These are phyloP conservation scores for Aspergillus pseudoglaucus DNA, from an alignment of 2,329 filamentous ascomycete genomes.

Conservation along the genomic window DNA sequence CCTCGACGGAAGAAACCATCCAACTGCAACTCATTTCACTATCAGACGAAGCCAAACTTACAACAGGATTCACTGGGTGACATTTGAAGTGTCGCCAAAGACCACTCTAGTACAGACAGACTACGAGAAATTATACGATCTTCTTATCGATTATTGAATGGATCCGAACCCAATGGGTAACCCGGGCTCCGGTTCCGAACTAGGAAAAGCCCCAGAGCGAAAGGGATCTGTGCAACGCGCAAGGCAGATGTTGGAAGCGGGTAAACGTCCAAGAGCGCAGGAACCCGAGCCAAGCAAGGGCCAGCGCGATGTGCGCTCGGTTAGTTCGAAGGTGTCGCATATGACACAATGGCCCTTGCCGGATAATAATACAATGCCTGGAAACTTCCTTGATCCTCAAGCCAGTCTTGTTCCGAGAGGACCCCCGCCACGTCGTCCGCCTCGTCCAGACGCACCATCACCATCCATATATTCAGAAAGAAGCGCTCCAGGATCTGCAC, in stretches of 20 bases:
- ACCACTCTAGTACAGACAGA: slow-evolving; percentile 1
- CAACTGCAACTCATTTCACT: slow-evolving; percentile 3
- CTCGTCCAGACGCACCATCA: slow-evolving; percentile 34
- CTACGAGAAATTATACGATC: not conserved
- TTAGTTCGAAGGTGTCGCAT: slow-evolving; percentile 22
- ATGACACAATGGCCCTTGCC: slow-evolving; percentile 43
- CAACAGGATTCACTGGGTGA: not conserved
- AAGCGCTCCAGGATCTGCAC: slow-evolving; percentile 19
- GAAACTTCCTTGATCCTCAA: slow-evolving; percentile 20
- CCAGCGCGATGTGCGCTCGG: slow-evolving; percentile 9
- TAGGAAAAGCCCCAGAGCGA: slow-evolving; percentile 8
- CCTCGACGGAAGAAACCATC: slow-evolving; percentile 1
- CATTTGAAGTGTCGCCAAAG: not conserved
- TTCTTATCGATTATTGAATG: slow-evolving; percentile 13
- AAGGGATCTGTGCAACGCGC: slow-evolving; percentile 32
- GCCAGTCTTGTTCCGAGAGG: slow-evolving; percentile 23
- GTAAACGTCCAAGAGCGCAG: slow-evolving; percentile 18
- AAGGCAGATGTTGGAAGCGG: slow-evolving; percentile 28
- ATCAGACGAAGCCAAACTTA: too few relatives aligned
- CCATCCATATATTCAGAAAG: slow-evolving; percentile 31
- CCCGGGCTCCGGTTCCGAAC: slow-evolving; percentile 6
- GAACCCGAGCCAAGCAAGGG: slow-evolving; percentile 8
- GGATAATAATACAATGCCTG: slow-evolving; percentile 22
- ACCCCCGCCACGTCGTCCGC: slow-evolving; percentile 37
- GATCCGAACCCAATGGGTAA: slow-evolving; percentile 9